These are phyloP conservation scores for Eudorina sp. DNA, from an alignment of 139 green algal species.

Conservation along the genomic window DNA sequence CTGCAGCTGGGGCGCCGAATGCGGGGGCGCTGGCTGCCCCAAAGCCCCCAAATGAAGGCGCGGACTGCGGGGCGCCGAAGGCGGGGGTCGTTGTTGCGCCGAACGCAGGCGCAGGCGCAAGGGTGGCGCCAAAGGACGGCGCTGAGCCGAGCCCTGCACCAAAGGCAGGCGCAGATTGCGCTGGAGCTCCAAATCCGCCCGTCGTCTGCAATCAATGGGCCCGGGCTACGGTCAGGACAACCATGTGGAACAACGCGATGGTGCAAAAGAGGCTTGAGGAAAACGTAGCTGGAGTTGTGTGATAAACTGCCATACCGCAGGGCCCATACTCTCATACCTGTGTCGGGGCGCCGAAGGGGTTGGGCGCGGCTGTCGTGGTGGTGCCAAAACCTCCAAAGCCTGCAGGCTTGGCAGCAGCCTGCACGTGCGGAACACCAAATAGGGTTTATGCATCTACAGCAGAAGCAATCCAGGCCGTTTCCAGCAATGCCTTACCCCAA, in stretches of 20 bases:
- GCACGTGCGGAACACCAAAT: constrained; percentile 19
- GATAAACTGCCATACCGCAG: no score
- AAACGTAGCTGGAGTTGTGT: no score
- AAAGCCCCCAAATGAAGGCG: constrained; percentile 65
- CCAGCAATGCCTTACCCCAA: constrained; percentile 8
- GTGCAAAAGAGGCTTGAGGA: no score
- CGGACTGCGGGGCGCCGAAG: constrained; percentile 65
- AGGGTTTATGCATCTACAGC: no score
- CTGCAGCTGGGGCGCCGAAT: constrained; percentile 57
- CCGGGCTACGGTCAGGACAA: no score
- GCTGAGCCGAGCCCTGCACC: constrained; percentile 34
- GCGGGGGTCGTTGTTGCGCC: constrained; percentile 61
- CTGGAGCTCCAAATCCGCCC: constrained; percentile 53
- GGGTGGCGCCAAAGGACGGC: constrained; percentile 58
- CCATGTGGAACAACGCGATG: no score
- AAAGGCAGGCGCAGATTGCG: constrained; percentile 53
- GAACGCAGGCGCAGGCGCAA: constrained; percentile 51
- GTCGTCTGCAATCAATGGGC: background rate
- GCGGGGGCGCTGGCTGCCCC: constrained; percentile 52
- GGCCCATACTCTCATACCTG: background rate
- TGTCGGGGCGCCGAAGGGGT: constrained; percentile 54
- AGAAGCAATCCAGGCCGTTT: background rate
- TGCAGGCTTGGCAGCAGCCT: constrained; percentile 36
- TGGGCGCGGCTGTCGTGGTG: background rate
- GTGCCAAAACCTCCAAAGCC: constrained; percentile 46